Conservation (phyloP, 2,329 filamentous ascomycete species). For the Fusarium udum region DNA sequence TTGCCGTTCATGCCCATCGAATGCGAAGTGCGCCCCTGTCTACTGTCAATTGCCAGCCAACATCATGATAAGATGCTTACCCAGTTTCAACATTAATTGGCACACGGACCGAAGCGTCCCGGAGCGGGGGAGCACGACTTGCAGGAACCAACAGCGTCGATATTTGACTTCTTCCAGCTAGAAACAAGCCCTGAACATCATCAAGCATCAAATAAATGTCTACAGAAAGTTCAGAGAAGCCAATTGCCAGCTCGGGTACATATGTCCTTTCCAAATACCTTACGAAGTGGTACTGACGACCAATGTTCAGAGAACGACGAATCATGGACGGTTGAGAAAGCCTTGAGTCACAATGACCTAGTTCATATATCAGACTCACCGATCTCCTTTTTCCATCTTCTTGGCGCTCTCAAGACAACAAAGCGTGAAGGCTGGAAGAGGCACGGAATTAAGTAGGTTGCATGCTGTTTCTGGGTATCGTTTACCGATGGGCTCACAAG, state of each 20-base stretch:
- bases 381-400: slow-evolving; percentile 90
- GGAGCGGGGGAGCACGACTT: slow-evolving; percentile 9
- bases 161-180: not conserved
- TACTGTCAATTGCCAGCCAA: not conserved
- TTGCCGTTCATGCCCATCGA: not conserved
- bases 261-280: not conserved
- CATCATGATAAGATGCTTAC: not conserved
- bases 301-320: slow-evolving; percentile 2
- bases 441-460: slow-evolving; percentile 71
- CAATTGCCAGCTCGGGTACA: not conserved
- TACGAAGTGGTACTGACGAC: not conserved
- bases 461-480: not conserved
- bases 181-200: not conserved
- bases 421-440: slow-evolving; percentile 95
- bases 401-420: slow-evolving; percentile 93
- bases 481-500: not conserved
- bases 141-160: not conserved
- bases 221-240: not conserved
- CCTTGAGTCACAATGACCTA: slow-evolving; percentile 66
- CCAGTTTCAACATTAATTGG: not conserved
- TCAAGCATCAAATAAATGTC: slow-evolving; percentile 1
- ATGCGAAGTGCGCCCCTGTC: not conserved
- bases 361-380: slow-evolving; percentile 73
- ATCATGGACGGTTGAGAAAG: slow-evolving; percentile 66
- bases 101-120: slow-evolving; percentile 15